Evolutionary conservation across 225 moss, liverwort and hornwort genomes (phyloP).

Genomic region (Neckera pumila): DNA sequence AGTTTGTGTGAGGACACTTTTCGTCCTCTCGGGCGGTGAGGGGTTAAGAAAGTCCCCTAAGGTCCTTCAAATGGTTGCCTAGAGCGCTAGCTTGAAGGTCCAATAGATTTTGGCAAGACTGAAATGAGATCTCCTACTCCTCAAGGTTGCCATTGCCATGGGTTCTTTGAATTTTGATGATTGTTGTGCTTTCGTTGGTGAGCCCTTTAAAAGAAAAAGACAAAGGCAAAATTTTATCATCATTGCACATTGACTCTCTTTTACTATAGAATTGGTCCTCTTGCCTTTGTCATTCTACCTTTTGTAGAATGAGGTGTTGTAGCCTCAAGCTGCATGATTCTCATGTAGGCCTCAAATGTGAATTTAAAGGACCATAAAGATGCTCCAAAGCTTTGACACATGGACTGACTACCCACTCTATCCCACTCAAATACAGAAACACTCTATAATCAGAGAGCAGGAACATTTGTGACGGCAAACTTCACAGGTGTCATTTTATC

Average conservation of each 20-base stretch:
- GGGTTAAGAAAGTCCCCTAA: no score
- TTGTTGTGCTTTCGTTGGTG: background rate
- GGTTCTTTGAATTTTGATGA: accelerated
- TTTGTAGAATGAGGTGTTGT: accelerated
- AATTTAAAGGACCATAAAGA: background rate
- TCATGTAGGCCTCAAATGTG: background rate
- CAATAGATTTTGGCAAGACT: no score
- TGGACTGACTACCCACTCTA: background rate
- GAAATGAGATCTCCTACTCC: background rate
- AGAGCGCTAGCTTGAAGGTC: background rate
- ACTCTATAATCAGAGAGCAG: background rate
- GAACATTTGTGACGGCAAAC: background rate
- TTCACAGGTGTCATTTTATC: background rate
- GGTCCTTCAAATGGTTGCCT: background rate
- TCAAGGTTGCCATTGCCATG: accelerated
- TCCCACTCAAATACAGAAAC: background rate
- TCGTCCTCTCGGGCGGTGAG: no score
- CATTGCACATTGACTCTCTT: background rate
- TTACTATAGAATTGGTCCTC: background rate
- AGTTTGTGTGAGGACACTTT: no score
- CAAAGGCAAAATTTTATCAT: background rate
- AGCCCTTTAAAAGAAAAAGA: background rate
- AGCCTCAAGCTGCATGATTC: accelerated
- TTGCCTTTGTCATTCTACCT: background rate
- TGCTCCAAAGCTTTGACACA: background rate